Base-by-base conservation (phyloP, 768 basidiomycete genomes). In the Leccinum subgranulosum region DNA sequence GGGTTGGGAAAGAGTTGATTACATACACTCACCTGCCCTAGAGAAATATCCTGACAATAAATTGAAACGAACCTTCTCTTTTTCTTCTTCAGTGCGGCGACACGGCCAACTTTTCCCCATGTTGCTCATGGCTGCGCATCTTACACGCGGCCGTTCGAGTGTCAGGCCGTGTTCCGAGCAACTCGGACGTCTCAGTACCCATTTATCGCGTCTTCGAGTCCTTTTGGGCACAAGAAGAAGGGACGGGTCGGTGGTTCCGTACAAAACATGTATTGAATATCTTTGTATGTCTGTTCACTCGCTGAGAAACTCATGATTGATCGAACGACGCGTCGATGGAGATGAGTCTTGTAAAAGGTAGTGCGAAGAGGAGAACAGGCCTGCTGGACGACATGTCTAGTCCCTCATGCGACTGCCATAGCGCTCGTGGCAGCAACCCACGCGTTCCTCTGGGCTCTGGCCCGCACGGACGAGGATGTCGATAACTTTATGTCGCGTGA, bases 111-210 rank as follows among this genome's bases (percentile, higher is more conserved):
- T 69, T 75, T 88, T 87, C 86, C 90, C 89, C 83, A 83, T 88
- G 90, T 92, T 92, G 90, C 90, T 92, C 90, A 86, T 88, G 78
- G 79, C 82, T 76, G 85, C 79, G 72, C 76, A 72, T 62, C 63
- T 3, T 74, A 66, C 69, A 88, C 78, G 86, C 83, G 80, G 86
- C 79, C 72, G 88, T 91, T 90, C 71, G 90, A 92, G 90, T 90
- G 90, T 92, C 90, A 90, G 79, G 86, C 79, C 81, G 87, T 87
- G 90, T 78, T 77, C 77, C 80, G 88, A 91, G 63, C 58, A 75
- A 88, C 62, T 59, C 73, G 88, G 84, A 86, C 87, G 80, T 91
- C 90, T 90, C 64, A 92, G 88, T 52, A 90, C 90, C 88, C 87
- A 74, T 66, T 41, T 79, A 69, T 85, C 82, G 74, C 79, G 75